Conservation (phyloP, 257 asterid species). For the Solanum chmielewskii region DNA sequence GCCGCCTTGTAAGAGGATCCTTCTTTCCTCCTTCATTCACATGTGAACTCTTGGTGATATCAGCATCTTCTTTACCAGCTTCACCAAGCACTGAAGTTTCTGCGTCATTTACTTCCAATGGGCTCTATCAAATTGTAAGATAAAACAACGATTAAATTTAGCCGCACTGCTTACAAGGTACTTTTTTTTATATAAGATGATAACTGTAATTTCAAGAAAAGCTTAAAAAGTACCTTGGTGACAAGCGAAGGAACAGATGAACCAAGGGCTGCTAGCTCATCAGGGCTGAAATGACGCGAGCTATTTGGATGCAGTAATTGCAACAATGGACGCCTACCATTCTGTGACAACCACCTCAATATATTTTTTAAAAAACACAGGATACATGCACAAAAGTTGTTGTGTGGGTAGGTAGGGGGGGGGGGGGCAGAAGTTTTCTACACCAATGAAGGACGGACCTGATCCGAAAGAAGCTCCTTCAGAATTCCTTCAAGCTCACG, state of each 20-base stretch:
- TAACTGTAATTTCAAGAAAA: not conserved
- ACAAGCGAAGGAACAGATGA: slow-evolving; percentile 51
- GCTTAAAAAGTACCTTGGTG: slow-evolving; percentile 28
- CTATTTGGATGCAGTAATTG: slow-evolving; percentile 87
- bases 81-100: slow-evolving; percentile 17
- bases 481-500: slow-evolving; percentile 53
- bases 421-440: not conserved
- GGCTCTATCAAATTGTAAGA: slow-evolving; percentile 14
- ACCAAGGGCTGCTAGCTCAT: slow-evolving; percentile 49
- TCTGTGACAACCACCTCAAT: slow-evolving; percentile 24
- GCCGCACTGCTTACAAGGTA: not conserved
- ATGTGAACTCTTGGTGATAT: slow-evolving; percentile 6
- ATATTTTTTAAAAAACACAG: not conserved
- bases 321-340: slow-evolving; percentile 59
- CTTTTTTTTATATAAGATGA: not conserved
- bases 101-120: slow-evolving; percentile 6
- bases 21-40: slow-evolving; percentile 63
- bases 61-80: slow-evolving; percentile 24
- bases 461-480: slow-evolving; percentile 64
- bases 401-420: too few relatives aligned
- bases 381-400: not conserved
- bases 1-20: slow-evolving; percentile 72
- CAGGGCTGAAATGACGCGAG: slow-evolving; percentile 59
- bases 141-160: not conserved
- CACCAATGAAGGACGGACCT: slow-evolving; percentile 33